Evolutionary conservation across 2,329 filamentous ascomycete species (phyloP).

Genomic region (Pyrenophora graminea): DNA sequence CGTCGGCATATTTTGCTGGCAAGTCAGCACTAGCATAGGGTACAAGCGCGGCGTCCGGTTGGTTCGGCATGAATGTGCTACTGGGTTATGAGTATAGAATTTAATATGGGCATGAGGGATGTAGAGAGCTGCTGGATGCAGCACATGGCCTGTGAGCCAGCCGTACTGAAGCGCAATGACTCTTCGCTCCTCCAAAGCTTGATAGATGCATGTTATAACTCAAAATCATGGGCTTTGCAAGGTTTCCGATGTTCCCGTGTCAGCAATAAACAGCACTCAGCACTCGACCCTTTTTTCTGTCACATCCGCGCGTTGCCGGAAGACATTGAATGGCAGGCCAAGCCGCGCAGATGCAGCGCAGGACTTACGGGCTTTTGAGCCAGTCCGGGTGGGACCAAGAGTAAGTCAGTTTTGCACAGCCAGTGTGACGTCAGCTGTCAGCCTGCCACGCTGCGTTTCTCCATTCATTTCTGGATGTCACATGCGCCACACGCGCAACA

Average conservation of each 20-base stretch:
- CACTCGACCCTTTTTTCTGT: too few relatives aligned
- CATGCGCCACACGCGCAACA: background rate
- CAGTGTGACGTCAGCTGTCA: too few relatives aligned
- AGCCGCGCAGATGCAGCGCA: too few relatives aligned
- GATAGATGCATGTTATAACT: background rate
- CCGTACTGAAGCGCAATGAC: background rate
- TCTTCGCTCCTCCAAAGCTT: constrained; percentile 11
- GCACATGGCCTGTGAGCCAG: background rate
- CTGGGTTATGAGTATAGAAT: background rate
- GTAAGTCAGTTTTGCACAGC: background rate
- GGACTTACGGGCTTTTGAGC: background rate
- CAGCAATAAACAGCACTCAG: too few relatives aligned
- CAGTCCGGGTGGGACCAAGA: too few relatives aligned
- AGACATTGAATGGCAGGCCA: too few relatives aligned
- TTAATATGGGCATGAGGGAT: constrained; percentile 1
- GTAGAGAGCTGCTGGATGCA: background rate
- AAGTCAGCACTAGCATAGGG: constrained; percentile 4
- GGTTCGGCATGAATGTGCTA: constrained; percentile 1
- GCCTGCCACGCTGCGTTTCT: too few relatives aligned
- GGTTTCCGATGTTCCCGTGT: too few relatives aligned
- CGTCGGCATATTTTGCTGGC: background rate
- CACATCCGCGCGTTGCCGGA: too few relatives aligned
- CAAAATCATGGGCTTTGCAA: background rate
- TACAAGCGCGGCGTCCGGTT: constrained; percentile 10
- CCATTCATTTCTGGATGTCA: background rate